Percentiles rank a stretch among this genome's conserved stretches.
Evolutionary conservation across 2,329 filamentous ascomycete genomes (phyloP).

Genomic region (Ascomycota sp.): DNA sequence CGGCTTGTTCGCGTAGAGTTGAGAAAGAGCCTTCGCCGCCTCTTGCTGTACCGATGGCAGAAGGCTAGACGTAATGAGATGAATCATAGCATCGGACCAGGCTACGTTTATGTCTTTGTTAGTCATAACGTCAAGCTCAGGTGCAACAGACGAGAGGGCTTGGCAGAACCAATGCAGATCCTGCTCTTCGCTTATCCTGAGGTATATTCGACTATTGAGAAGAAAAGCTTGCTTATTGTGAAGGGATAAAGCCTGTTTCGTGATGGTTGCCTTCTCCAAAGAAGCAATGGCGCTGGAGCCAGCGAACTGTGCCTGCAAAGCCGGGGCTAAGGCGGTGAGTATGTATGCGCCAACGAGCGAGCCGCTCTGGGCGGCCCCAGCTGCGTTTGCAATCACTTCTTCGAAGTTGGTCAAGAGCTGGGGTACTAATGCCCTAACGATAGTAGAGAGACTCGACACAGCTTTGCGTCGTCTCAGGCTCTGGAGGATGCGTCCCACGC

Average conservation of each 20-base stretch:
- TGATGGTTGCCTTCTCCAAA: slow-evolving; percentile 37
- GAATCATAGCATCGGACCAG: slow-evolving; percentile 79
- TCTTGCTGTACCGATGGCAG: slow-evolving; percentile 43
- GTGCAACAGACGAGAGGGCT: slow-evolving; percentile 43
- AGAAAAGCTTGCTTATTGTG: slow-evolving; percentile 78
- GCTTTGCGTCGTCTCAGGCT: slow-evolving; percentile 23
- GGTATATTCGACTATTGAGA: slow-evolving; percentile 66
- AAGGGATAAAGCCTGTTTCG: slow-evolving; percentile 43
- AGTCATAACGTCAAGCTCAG: slow-evolving; percentile 28
- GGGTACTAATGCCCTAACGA: slow-evolving; percentile 31
- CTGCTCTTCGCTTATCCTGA: slow-evolving; percentile 52
- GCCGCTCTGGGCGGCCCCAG: slow-evolving; percentile 62
- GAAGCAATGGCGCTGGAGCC: slow-evolving; percentile 22
- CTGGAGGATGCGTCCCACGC: slow-evolving; percentile 51
- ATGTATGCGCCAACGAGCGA: slow-evolving; percentile 65
- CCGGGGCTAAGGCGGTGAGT: slow-evolving; percentile 41
- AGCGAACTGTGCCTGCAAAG: slow-evolving; percentile 32
- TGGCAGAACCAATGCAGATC: slow-evolving; percentile 62
- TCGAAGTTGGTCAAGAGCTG: slow-evolving; percentile 50
- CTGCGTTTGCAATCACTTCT: slow-evolving; percentile 59
- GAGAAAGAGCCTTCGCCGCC: slow-evolving; percentile 38
- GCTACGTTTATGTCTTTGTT: slow-evolving; percentile 32
- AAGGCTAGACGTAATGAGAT: slow-evolving; percentile 46
- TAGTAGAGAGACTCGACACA: slow-evolving; percentile 24
- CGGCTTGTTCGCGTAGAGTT: slow-evolving; percentile 41